phyloP scores from a whole-genome alignment of 1,139 yeast genomes.

The Taiozyma sp. region DNA sequence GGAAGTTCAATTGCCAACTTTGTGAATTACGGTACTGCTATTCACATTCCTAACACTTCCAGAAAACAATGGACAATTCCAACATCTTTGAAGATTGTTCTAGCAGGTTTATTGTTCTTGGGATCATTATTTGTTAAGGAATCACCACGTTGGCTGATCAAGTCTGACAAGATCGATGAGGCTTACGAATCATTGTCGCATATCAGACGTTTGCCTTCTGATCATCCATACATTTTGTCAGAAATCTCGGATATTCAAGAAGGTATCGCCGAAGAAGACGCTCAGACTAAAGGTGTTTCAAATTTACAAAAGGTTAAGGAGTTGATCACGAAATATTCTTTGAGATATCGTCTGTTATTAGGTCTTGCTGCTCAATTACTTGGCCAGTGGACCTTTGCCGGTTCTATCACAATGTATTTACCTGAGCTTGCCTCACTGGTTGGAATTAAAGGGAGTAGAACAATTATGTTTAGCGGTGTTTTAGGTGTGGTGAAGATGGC shows the following conservation, averaged over 20 bases:
- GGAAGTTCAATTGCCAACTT: conserved; percentile 47
- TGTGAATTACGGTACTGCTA: conserved; percentile 42
- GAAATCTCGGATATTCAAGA: conserved; percentile 53
- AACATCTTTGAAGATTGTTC: conserved; percentile 46
- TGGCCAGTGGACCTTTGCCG: conserved; percentile 63
- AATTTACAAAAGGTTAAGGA: conserved; percentile 30
- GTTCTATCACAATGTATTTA: conserved; percentile 52
- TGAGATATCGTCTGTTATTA: conserved; percentile 44
- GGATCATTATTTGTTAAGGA: conserved; percentile 52
- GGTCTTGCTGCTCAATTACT: conserved; percentile 43
- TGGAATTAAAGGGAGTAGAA: conserved; percentile 37
- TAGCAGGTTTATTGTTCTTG: conserved; percentile 41
- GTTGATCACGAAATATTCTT: conserved; percentile 35
- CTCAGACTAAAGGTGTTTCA: conserved; percentile 32
- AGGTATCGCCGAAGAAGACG: conserved; percentile 37
- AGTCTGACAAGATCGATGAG: conserved; percentile 61
- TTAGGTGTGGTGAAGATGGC: conserved; percentile 46
- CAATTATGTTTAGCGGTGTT: conserved; percentile 50
- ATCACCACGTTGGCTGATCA: conserved; percentile 64
- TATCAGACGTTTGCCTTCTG: conserved; percentile 42
- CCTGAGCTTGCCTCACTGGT: conserved; percentile 47
- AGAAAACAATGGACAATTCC: conserved; percentile 21
- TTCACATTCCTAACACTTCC: conserved; percentile 36
- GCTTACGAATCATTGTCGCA: conserved; percentile 32
- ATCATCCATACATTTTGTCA: conserved; percentile 46